Evolutionary conservation across 768 basidiomycete genomes (phyloP).

Genomic region (Pluteus cervinus): DNA sequence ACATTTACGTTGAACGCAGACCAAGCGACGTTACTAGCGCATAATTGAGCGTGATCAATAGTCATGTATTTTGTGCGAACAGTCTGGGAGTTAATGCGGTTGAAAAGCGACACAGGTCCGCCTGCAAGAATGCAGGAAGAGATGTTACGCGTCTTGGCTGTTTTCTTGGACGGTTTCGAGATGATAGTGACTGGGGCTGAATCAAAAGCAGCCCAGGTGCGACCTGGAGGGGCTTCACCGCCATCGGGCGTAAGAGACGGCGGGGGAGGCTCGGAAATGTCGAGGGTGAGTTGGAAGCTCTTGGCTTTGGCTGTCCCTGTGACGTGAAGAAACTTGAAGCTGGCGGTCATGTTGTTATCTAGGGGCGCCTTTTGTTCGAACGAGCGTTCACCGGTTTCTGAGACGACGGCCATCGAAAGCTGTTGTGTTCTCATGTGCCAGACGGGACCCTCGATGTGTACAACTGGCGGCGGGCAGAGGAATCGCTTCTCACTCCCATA

Average conservation of each 20-base stretch:
- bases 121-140: slow-evolving; percentile 86
- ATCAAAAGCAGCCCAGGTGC: slow-evolving; percentile 87
- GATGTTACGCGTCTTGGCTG: slow-evolving; percentile 89
- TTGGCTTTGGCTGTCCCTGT: slow-evolving; percentile 86
- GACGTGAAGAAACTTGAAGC: slow-evolving; percentile 90
- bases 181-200: slow-evolving; percentile 92
- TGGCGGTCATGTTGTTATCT: slow-evolving; percentile 79
- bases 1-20: slow-evolving; percentile 94
- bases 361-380: slow-evolving; percentile 81
- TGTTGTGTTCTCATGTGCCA: slow-evolving; percentile 80
- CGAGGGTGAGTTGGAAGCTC: slow-evolving; percentile 81
- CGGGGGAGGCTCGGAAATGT: slow-evolving; percentile 72
- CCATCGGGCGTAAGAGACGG: slow-evolving; percentile 41
- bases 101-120: slow-evolving; percentile 88
- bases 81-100: slow-evolving; percentile 94
- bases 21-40: slow-evolving; percentile 90
- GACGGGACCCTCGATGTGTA: slow-evolving; percentile 86
- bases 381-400: slow-evolving; percentile 76
- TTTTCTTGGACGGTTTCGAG: slow-evolving; percentile 96
- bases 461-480: slow-evolving; percentile 88
- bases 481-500: slow-evolving; percentile 95
- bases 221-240: slow-evolving; percentile 45
- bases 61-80: slow-evolving; percentile 98
- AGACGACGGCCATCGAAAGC: slow-evolving; percentile 81
- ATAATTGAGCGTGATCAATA: slow-evolving; percentile 75